phyloP scores from a whole-genome alignment of 2,329 filamentous ascomycete species.

The Aphanocladium album region DNA sequence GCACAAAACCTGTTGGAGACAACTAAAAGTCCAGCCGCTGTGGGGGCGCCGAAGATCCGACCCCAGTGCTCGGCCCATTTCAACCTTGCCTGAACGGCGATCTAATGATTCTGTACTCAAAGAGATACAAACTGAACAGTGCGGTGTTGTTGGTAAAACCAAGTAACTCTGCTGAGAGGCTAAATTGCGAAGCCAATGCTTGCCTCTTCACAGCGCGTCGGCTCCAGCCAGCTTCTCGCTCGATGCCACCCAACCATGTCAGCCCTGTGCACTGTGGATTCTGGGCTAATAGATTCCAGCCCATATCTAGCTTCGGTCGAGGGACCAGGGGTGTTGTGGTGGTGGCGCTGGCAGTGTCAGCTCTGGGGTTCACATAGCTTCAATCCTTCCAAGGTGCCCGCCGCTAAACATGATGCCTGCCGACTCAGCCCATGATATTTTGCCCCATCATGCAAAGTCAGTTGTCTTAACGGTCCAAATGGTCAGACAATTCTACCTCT shows the following conservation, averaged over 20 bases:
- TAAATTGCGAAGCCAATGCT: not conserved
- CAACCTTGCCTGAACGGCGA: not conserved
- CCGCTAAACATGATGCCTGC: not conserved
- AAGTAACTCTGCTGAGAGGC: not conserved
- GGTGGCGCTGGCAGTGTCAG: not conserved
- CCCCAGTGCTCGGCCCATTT: not conserved
- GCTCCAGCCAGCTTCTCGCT: not conserved
- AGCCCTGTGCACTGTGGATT: not conserved
- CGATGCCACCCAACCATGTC: not conserved
- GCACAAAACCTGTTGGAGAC: not conserved
- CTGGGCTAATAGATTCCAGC: not conserved
- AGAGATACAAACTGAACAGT: too few relatives aligned
- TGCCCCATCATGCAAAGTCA: not conserved
- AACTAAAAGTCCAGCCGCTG: not conserved
- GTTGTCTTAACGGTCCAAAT: not conserved
- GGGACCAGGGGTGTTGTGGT: not conserved
- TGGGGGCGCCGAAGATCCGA: conserved; percentile 4
- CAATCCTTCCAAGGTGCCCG: not conserved
- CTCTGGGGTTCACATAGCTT: not conserved
- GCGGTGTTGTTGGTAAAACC: not conserved
- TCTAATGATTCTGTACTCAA: not conserved
- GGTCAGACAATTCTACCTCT: not conserved
- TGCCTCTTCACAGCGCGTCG: not conserved
- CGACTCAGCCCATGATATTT: not conserved
- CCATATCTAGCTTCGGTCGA: not conserved